Conservation (phyloP, 2,329 filamentous ascomycete species). For the Hortaea sp. region DNA sequence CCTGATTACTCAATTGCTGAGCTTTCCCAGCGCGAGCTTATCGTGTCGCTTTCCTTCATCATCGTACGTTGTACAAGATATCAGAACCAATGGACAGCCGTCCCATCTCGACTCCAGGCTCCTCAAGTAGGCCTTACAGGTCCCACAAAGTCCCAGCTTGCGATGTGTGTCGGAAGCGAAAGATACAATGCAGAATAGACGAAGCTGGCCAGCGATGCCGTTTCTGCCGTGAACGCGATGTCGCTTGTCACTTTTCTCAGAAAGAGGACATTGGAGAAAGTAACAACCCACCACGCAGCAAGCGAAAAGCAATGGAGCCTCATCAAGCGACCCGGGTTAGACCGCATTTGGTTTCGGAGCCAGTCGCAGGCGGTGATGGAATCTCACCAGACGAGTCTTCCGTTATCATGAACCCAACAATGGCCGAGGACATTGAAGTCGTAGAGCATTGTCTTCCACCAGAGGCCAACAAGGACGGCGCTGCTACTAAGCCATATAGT, state of each 20-base stretch:
- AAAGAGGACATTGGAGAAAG: constrained; percentile 2
- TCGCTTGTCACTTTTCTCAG: constrained; percentile 10
- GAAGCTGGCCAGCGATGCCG: constrained; percentile 30
- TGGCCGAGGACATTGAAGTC: constrained; percentile 32
- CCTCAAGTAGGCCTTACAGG: constrained; percentile 26
- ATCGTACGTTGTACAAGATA: no score
- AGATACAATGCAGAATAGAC: constrained; percentile 33
- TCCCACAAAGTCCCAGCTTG: constrained; percentile 35
- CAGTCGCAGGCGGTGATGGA: constrained; percentile 1
- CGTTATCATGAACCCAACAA: constrained; percentile 30
- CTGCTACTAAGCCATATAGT: constrained; percentile 35
- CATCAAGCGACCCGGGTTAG: no score
- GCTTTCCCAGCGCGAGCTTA: no score
- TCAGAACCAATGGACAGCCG: neutral
- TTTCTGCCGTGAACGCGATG: constrained; percentile 21
- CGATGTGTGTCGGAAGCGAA: constrained; percentile 30
- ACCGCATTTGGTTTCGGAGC: constrained; percentile 16
- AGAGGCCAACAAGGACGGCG: constrained; percentile 17
- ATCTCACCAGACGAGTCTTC: constrained; percentile 16
- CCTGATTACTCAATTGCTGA: no score
- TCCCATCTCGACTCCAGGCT: neutral
- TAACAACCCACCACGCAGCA: no score
- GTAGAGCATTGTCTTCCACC: constrained; percentile 30
- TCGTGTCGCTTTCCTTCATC: no score
- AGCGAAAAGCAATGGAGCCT: no score